Evolutionary conservation across 179 eudicot genomes (phyloP), one percentile per base, ranked within the genome.

Genomic region (Spergularia azorica): DNA sequence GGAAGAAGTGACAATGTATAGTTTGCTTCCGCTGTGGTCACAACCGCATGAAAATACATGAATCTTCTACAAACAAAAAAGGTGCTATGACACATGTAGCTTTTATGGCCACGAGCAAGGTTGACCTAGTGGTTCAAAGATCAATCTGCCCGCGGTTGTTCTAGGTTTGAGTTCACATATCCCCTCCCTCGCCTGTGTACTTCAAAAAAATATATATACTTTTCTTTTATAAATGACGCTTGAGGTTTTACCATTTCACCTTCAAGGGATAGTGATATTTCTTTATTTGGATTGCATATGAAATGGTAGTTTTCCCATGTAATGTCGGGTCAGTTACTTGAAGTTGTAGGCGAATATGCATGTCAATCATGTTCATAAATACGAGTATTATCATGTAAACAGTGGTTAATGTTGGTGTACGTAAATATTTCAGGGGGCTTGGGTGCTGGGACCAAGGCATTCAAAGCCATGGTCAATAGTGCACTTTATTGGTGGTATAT

Each of bases 401-500:
- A 39, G 15, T 71, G 48, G 74, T 55, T 71, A 54, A 32, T 39
- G 7, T 2, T 70, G 50, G 14, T 62, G 39, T 71, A 59, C 66
- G 62, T 38, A 9, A 54, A 50, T n/a, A 18, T 67, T 76, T 77
- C 88, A 94, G 96, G 98, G 98, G 68, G 91, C 98, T 69, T 95
- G 98, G 98, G 96, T 95, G 59, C 78, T 95, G 85, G 87, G 78
- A 83, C 98, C 98, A 41, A 87, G 74, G 73, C 79, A 86, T 67
- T 67, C 82, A 69, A 81, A 79, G 75, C 88, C 96, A 67, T 81
- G 75, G 72, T 81, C 92, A 39, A 61, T 93, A 61, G 95, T 89
- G 63, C 98, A 95, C 86, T 95, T 95, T 80, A 77, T 93, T 67
- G 98, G 98, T 64, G 98, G 98, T 58, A 90, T 95, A 80, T 95